These are phyloP conservation scores for Trifolium pratense DNA, from an alignment of 306 rosid species.

Conservation along the genomic window DNA sequence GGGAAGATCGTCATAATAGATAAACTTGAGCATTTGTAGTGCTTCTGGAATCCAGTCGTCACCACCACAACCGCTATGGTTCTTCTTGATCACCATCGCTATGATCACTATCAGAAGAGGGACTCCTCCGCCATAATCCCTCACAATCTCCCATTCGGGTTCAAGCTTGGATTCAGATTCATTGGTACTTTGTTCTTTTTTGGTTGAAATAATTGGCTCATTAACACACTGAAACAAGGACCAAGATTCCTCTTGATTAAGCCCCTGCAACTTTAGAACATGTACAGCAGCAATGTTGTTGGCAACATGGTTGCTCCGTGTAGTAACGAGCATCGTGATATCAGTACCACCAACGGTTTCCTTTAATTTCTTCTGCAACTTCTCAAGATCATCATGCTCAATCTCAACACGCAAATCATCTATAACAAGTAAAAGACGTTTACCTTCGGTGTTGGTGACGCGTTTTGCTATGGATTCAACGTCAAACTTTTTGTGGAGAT, in stretches of 20 bases:
- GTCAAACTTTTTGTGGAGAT: too few species aligned
- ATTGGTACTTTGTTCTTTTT: background rate
- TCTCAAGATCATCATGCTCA: background rate
- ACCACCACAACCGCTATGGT: background rate
- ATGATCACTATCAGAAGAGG: background rate
- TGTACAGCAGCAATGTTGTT: background rate
- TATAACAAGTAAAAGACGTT: background rate
- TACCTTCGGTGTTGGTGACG: rapidly evolving
- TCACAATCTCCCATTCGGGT: background rate
- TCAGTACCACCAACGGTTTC: background rate
- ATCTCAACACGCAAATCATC: slow-evolving; percentile 7
- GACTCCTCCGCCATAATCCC: slow-evolving; percentile 5
- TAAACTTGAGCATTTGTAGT: background rate
- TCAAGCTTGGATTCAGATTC: too few species aligned
- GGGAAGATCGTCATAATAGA: slow-evolving; percentile 4
- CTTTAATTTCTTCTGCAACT: slow-evolving; percentile 1
- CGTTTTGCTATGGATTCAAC: background rate
- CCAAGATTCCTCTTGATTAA: slow-evolving; percentile 2
- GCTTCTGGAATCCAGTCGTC: background rate
- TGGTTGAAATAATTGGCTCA: background rate
- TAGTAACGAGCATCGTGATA: background rate
- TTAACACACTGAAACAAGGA: background rate
- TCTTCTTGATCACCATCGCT: background rate
- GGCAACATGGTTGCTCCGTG: background rate
- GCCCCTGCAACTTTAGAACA: slow-evolving; percentile 13